Base-by-base conservation (phyloP, 805 yeast genomes). In the Saccharomycopsis fermentans region DNA sequence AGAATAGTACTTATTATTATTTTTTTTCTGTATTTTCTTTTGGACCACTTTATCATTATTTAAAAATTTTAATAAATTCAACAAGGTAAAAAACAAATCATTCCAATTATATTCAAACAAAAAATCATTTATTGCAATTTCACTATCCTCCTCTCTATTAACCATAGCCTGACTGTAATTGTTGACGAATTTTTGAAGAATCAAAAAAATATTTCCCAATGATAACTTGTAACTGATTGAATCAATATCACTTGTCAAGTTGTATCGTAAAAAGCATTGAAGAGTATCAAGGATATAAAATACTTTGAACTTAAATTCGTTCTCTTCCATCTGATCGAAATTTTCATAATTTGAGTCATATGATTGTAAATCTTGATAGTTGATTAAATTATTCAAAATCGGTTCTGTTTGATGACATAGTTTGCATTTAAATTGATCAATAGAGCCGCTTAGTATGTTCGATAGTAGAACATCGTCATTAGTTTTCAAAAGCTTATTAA, bases 401-500 rank as follows among this genome's bases (percentile, higher is more conserved):
- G 78, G 77, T 14, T 63, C 56, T 55, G 65, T 67, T 57, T 75
- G 78, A 58, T 74, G 79, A 37, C 76, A 73, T 48, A 75, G 63
- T 62, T 75, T 75, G 76, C 77, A 75, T 56, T 69, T 69, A 65
- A 68, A 68, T 58, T 74, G 78, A 55, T 75, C 69, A 4, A 71
- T 67, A 17, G 56, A 47, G 14, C 56, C 55, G 26, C 65, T 61
- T 36, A 60, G 65, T 6, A 64, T 29, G 24, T 61, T 60, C 2
- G 64, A 47, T 9, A 60, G 54, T 11, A 63, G 62, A 4, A 60
- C 26, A 16, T 52, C n/a, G n/a, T 35, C 27, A 19, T 32, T 27
- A 14, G 48, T 19, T 14, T 27, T 56, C 12, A 73, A 64, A 16
- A 73, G 54, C 57, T 68, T 69, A 40, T 71, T 63, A 48, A 73